Evolutionary conservation across 805 yeast species (phyloP).

Genomic region (Maudiozyma saulgeensis): DNA sequence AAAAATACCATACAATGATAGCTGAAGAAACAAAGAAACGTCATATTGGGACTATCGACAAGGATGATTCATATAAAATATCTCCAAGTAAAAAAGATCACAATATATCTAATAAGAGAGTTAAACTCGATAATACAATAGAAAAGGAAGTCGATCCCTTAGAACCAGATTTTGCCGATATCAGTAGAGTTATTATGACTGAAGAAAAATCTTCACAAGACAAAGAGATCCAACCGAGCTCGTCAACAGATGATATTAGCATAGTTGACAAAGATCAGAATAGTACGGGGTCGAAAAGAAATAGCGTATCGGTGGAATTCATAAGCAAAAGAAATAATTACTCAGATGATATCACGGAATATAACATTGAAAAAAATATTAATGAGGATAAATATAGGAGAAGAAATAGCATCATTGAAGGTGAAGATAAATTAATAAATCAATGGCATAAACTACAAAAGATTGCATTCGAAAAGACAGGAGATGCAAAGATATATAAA

Average conservation of each 20-base stretch:
- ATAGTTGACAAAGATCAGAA: too few species aligned
- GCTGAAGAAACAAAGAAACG: background rate
- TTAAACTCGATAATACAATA: background rate
- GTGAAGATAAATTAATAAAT: slow-evolving; percentile 6
- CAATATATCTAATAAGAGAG: background rate
- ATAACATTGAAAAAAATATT: background rate
- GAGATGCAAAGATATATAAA: slow-evolving; percentile 26
- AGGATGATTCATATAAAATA: background rate
- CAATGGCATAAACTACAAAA: slow-evolving; percentile 30
- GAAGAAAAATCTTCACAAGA: too few species aligned
- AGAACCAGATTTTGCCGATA: background rate
- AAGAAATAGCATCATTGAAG: slow-evolving; percentile 1
- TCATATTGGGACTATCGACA: background rate
- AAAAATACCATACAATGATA: background rate
- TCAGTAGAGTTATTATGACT: too few species aligned
- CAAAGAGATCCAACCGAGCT: too few species aligned
- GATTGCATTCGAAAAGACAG: slow-evolving; percentile 35
- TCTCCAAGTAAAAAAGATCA: background rate
- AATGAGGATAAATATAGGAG: slow-evolving; percentile 2
- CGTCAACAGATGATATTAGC: too few species aligned
- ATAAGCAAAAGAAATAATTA: background rate
- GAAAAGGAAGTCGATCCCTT: background rate
- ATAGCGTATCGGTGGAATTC: background rate
- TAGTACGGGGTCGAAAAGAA: too few species aligned
- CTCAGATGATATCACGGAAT: background rate